Conservation (phyloP, 768 basidiomycete species). For the Tulasnella sp. region DNA sequence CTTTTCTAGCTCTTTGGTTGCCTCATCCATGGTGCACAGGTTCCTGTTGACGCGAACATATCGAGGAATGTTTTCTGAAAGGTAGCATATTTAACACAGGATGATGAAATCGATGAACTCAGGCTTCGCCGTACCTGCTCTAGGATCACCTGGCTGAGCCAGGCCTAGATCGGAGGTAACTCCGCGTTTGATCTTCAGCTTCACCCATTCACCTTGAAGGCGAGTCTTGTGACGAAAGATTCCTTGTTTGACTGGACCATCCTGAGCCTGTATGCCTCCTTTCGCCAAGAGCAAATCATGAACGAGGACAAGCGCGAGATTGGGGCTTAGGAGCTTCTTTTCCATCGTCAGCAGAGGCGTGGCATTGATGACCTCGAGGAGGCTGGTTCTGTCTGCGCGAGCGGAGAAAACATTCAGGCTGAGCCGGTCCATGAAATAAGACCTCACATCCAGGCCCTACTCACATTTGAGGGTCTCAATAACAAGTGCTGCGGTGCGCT, state of each 20-base stretch:
- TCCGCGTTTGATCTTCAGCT: conserved; percentile 66
- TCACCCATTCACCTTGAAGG: conserved; percentile 74
- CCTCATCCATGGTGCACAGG: conserved; percentile 54
- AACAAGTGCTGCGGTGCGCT: conserved; percentile 72
- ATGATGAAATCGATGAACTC: background rate
- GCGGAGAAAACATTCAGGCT: background rate
- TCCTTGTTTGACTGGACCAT: conserved; percentile 84
- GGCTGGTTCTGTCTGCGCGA: conserved; percentile 58
- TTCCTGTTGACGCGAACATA: conserved; percentile 77
- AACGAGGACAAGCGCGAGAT: conserved; percentile 73
- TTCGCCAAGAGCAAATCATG: conserved; percentile 79
- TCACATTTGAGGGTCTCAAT: conserved; percentile 95
- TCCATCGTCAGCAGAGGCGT: conserved; percentile 65
- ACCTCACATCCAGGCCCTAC: background rate
- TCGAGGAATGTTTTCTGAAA: conserved; percentile 58
- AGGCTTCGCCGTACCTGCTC: conserved; percentile 45
- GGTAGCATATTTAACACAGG: background rate
- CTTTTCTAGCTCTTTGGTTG: conserved; percentile 42
- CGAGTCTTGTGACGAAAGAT: conserved; percentile 82
- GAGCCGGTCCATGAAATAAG: background rate
- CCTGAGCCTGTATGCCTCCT: conserved; percentile 78
- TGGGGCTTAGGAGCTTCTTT: conserved; percentile 59
- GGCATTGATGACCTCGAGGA: conserved; percentile 55
- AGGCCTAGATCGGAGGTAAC: conserved; percentile 53
- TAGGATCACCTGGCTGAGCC: conserved; percentile 46